Base-by-base conservation (phyloP, 371 early-diverging fungal species). In the Actinomortierella wolfii region DNA sequence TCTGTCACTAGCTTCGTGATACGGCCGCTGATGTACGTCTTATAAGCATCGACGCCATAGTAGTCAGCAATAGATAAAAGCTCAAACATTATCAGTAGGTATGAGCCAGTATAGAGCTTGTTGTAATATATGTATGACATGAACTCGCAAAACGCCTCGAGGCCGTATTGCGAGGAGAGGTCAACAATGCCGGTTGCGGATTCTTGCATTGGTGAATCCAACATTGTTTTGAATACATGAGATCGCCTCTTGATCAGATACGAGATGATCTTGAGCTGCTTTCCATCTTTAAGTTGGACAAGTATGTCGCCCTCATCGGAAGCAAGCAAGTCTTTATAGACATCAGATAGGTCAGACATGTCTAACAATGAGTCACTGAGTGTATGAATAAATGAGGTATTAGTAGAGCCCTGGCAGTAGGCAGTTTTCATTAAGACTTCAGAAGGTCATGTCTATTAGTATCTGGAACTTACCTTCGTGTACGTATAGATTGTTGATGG, bases 181-280 rank as follows among this genome's bases (percentile, higher is more conserved):
- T 53, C 54, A 40, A 53, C 41, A 20, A 53, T 43, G 1, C 54
- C 42, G 2, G 54, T 41, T 53, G 54, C 40, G 21, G 54, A 2
- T 53, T 53, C 54, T 41, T 53, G 29, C 54, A 53, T 53, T n/a
- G 54, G 43, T 1, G 54, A 53, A 40, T 41, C 54, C 54, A 41
- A n/a, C 54, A 53, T 41, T 39, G 54, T 11, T 41, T 53, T 53
- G 54, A 53, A 53, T 4, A 53, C 41, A 41, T 40, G 41, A 21
- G 54, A 53, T 13, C 54, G 54, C 54, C 43, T 53, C 42, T 53
- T 53, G 54, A 53, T 53, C 21, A 53, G 13, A 41, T 23, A 53
- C 11, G 54, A 53, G 41, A 53, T 53, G 42, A 53, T 41, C 54
- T 42, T 41, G 42, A 53, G 54, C 3, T 41, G 42, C 1, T 40